Percentiles rank a stretch among this genome's conserved stretches.
These are phyloP conservation scores for Boechera stricta DNA, from an alignment of 345 rosid species.

Conservation along the genomic window DNA sequence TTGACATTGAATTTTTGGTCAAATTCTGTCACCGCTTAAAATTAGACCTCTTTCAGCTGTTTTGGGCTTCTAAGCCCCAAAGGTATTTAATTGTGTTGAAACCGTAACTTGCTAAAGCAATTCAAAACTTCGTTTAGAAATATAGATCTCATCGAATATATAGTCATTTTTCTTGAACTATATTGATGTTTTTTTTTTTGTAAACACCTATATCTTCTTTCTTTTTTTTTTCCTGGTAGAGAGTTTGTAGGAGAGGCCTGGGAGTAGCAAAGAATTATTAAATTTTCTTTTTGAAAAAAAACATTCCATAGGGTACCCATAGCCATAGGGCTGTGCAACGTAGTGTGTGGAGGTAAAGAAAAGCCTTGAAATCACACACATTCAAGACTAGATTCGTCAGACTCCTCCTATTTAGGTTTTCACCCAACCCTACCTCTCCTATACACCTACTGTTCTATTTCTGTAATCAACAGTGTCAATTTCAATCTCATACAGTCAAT, in stretches of 20 bases:
- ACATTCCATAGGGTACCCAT: conserved; percentile 29
- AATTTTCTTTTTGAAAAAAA: background rate
- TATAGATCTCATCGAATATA: background rate
- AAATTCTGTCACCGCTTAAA: too few relatives aligned
- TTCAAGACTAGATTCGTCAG: conserved; percentile 35
- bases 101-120: background rate
- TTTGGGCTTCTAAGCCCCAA: background rate
- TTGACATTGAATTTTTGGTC: background rate
- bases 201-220: background rate
- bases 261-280: background rate
- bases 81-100: background rate
- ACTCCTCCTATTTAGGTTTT: conserved; percentile 39
- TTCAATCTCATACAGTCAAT: conserved; percentile 33
- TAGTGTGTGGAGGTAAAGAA: conserved; percentile 25
- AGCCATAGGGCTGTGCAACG: conserved; percentile 33
- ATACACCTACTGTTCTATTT: conserved; percentile 38
- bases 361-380: conserved; percentile 29
- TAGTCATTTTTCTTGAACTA: too few relatives aligned
- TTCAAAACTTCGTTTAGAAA: too few relatives aligned
- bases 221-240: background rate
- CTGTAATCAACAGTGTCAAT: conserved; percentile 31
- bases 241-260: background rate
- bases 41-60: background rate
- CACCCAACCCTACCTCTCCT: conserved; percentile 38
- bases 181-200: background rate